Evolutionary conservation across 805 yeast species (phyloP).

Genomic region (Hanseniaspora nectarophila): DNA sequence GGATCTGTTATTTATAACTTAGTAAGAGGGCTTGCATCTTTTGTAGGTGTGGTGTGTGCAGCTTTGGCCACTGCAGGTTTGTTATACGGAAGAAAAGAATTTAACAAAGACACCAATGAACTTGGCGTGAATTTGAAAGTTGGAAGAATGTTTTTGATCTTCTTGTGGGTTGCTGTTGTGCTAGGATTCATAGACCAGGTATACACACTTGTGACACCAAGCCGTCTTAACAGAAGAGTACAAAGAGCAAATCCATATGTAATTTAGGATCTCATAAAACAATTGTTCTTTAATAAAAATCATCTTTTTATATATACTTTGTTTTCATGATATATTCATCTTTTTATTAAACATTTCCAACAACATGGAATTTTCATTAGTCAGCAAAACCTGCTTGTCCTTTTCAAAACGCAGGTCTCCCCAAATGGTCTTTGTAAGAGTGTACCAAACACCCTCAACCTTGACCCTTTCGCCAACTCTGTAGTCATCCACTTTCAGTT

Average conservation of each 20-base stretch:
- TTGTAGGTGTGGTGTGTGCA: background rate
- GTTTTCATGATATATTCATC: slow-evolving; percentile 5
- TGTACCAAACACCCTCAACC: slow-evolving; percentile 5
- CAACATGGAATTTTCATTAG: background rate
- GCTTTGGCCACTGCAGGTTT: background rate
- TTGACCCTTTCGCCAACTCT: slow-evolving; percentile 9
- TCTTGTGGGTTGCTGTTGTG: slow-evolving; percentile 1
- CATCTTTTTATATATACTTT: background rate
- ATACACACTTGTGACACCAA: background rate
- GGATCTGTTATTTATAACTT: background rate
- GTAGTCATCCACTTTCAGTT: background rate
- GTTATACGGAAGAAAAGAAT: background rate
- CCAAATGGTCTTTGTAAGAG: slow-evolving; percentile 6
- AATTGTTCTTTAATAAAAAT: no score
- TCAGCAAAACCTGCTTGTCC: slow-evolving; percentile 5
- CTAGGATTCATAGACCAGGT: background rate
- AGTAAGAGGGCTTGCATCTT: background rate
- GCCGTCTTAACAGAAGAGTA: background rate
- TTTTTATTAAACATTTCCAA: slow-evolving; percentile 7
- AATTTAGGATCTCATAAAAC: no score
- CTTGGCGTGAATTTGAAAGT: background rate
- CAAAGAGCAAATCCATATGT: background rate
- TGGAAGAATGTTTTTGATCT: background rate
- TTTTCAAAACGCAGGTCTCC: slow-evolving; percentile 11
- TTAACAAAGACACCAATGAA: background rate